Percentiles rank a stretch among this genome's conserved stretches.
Evolutionary conservation across 495 filamentous ascomycete species (phyloP).

Genomic region (Hyaloscypha bicolor): DNA sequence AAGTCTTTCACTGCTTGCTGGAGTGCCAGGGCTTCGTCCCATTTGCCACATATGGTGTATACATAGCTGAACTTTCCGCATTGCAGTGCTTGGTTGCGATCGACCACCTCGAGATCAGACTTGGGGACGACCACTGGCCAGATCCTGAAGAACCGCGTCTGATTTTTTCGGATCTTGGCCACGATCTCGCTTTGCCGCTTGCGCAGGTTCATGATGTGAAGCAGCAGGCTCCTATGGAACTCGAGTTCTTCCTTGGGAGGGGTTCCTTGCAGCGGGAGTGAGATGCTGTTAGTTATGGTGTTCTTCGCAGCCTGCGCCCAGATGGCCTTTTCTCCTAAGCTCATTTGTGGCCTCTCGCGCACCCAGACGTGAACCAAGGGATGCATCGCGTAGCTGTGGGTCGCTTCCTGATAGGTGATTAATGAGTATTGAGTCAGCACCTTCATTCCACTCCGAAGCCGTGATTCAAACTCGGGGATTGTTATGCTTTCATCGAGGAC

Average conservation of each 20-base stretch:
- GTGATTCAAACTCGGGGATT: background rate
- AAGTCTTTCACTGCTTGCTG: background rate
- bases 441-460: background rate
- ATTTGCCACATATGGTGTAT: no score
- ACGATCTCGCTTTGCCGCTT: no score
- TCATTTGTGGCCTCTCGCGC: conserved; percentile 39
- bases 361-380: conserved; percentile 45
- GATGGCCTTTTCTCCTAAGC: conserved; percentile 38
- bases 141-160: no score
- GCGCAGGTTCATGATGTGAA: no score
- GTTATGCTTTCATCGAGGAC: background rate
- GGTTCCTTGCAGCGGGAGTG: conserved; percentile 6
- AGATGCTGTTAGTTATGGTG: conserved; percentile 9
- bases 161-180: no score
- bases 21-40: background rate
- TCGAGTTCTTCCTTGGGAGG: background rate
- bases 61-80: conserved; percentile 5
- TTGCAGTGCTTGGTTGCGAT: background rate
- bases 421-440: conserved; percentile 37
- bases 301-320: conserved; percentile 20
- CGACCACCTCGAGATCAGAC: no score
- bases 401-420: background rate
- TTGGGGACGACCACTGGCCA: no score
- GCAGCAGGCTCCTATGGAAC: conserved; percentile 11
- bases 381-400: conserved; percentile 44